Conservation (phyloP, 805 yeast species). For the Kodamaea sagamina region DNA sequence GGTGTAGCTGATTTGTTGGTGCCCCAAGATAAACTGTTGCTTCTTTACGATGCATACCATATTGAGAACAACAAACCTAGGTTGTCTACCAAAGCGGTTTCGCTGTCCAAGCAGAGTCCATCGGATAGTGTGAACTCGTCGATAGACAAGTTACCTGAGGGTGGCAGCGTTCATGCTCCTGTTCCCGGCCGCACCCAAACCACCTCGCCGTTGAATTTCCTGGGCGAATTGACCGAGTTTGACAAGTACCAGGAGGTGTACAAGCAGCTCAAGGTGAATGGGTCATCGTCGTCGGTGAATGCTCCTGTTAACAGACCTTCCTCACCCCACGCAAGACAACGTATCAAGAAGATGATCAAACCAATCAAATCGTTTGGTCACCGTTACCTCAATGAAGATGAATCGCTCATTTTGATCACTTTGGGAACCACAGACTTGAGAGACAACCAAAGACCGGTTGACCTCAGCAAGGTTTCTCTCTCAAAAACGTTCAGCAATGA, state of each 20-base stretch:
- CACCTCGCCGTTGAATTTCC: background rate
- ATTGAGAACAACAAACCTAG: conserved; percentile 35
- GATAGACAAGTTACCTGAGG: conserved; percentile 40
- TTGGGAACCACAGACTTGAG: conserved; percentile 85
- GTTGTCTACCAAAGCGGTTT: conserved; percentile 10
- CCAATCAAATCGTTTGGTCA: conserved; percentile 88
- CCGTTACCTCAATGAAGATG: conserved; percentile 60
- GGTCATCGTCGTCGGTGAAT: conserved; percentile 17
- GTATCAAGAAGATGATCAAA: conserved; percentile 27
- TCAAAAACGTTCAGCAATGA: conserved; percentile 79
- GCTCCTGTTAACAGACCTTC: background rate
- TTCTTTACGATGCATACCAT: conserved; percentile 38
- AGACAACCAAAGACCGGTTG: conserved; percentile 56
- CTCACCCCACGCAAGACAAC: conserved; percentile 20
- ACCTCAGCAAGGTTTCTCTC: conserved; percentile 71
- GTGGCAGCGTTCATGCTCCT: background rate
- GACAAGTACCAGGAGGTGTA: conserved; percentile 33
- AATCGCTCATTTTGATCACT: conserved; percentile 75
- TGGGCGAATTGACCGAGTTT: conserved; percentile 22
- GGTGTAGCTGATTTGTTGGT: conserved; percentile 62
- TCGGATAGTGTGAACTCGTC: conserved; percentile 23
- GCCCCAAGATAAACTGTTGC: conserved; percentile 43
- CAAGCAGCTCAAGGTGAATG: conserved; percentile 37
- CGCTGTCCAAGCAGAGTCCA: conserved; percentile 7
- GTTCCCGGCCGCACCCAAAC: background rate